These are phyloP conservation scores for Sugiyamaella floridensis DNA, from an alignment of 805 yeast genomes.

Conservation along the genomic window DNA sequence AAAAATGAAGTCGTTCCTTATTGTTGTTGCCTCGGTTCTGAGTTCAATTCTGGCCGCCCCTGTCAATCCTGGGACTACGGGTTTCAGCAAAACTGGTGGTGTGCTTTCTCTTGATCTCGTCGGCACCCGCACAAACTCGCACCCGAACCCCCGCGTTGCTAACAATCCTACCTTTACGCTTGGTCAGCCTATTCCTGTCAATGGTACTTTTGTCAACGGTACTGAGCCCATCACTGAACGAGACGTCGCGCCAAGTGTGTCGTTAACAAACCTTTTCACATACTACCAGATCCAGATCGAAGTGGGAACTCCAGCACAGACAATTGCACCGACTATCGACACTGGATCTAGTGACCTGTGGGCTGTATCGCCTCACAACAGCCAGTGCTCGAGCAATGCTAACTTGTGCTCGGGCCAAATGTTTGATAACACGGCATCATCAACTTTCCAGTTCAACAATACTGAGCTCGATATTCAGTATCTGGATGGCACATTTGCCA, in stretches of 20 bases:
- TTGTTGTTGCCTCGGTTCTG: not conserved
- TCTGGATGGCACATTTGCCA: constrained; percentile 19
- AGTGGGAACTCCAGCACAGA: constrained; percentile 40
- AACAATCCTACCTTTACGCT: not conserved
- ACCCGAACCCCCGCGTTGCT: constrained; percentile 12
- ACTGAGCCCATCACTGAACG: not conserved
- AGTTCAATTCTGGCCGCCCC: not conserved
- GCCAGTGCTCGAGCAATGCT: constrained; percentile 6
- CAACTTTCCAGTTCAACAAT: constrained; percentile 13
- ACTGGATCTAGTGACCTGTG: constrained; percentile 47
- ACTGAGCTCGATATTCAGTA: constrained; percentile 12
- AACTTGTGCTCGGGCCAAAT: not conserved
- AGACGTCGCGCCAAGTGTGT: not conserved
- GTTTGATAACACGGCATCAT: not conserved
- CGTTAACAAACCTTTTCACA: constrained; percentile 9
- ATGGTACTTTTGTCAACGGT: not conserved
- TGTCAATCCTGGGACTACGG: not conserved
- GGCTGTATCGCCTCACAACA: constrained; percentile 30
- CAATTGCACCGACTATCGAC: constrained; percentile 36
- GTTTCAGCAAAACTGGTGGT: constrained; percentile 4
- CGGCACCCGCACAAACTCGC: constrained; percentile 5
- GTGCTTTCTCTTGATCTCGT: constrained; percentile 6
- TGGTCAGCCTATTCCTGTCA: not conserved
- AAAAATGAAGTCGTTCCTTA: not conserved
- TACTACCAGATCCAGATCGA: constrained; percentile 16